Evolutionary conservation across 257 asterid species (phyloP).

Genomic region (Ilex aquifolium): DNA sequence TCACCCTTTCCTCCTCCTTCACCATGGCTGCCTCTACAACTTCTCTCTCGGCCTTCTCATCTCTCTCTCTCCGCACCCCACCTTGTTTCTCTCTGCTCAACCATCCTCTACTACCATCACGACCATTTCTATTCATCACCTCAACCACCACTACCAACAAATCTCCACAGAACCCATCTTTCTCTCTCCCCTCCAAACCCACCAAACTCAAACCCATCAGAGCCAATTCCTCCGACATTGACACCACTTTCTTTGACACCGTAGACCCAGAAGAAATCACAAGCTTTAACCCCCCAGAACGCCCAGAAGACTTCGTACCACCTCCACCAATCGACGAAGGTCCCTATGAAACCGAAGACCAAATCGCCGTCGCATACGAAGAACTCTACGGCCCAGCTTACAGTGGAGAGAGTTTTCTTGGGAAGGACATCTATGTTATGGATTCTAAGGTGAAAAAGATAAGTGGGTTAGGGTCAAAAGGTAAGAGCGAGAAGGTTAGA

Average conservation of each 20-base stretch:
- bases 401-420: constrained; percentile 68
- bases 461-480: constrained; percentile 50
- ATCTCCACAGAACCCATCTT: constrained; percentile 8
- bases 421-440: constrained; percentile 64
- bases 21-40: constrained; percentile 24
- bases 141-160: constrained; percentile 1
- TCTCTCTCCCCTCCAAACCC: constrained; percentile 24
- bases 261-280: constrained; percentile 45
- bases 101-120: constrained; percentile 6
- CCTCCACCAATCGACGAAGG: constrained; percentile 80
- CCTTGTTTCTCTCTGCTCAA: constrained; percentile 16
- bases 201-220: constrained; percentile 20
- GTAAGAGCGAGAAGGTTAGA: constrained; percentile 59
- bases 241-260: constrained; percentile 37
- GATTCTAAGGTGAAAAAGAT: constrained; percentile 65
- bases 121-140: constrained; percentile 13
- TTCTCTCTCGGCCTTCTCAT: constrained; percentile 54
- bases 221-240: constrained; percentile 31
- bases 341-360: constrained; percentile 69
- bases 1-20: constrained; percentile 2
- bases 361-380: constrained; percentile 65
- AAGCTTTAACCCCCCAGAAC: constrained; percentile 55
- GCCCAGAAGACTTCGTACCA: constrained; percentile 51
- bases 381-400: constrained; percentile 77
- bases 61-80: constrained; percentile 31